Evolutionary conservation across 495 filamentous ascomycete species (phyloP), one percentile per base, ranked within the genome.

Genomic region (Podospora anserina): DNA sequence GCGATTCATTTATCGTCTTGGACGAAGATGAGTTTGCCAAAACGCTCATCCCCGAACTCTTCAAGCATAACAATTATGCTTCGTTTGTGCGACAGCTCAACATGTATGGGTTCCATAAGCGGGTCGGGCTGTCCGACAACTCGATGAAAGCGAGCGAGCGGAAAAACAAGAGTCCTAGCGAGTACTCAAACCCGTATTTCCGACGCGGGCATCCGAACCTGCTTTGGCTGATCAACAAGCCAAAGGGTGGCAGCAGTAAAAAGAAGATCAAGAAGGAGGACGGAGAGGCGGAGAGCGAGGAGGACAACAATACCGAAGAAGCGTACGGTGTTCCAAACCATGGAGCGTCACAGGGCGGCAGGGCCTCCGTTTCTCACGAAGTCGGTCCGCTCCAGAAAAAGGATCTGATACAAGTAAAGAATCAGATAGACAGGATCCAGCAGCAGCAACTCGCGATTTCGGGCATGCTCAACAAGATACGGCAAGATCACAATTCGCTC

Each of bases 71-170:
- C 78, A 99, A 98, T 78, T 99, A 98, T 78, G 94, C 95, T 6
- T 98, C 96, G 1, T 99, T 99, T 74, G 95, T 99, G 28, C 91
- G 95, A 11, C 95, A 99, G 75, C 85, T 99, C 69, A 99, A 99
- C 75, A 98, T 99, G 95, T 99, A 99, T 77, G 95, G 95, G 7
- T 99, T 99, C 75, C 95, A 99, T 78, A 99, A 99, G 82, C 92
- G 94, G 64, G 96, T 99, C 11, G 95, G 95, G 2, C 87, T 99
- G 27, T 95, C 93, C 6, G 95, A 98, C 78, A 97, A 97, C 76
- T 97, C 94, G 0, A 95, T 98, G 90, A 92, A 93, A 69, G 93
- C 96, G 30, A 97, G 93, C 77, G 94, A 98, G 78, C 88, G 92
- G 66, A 96, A 97, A 76, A 94, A 93, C 75, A 98, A 98, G 79